Conservation (phyloP, 2,329 filamentous ascomycete species). For the Chalaropsis ovoidea region DNA sequence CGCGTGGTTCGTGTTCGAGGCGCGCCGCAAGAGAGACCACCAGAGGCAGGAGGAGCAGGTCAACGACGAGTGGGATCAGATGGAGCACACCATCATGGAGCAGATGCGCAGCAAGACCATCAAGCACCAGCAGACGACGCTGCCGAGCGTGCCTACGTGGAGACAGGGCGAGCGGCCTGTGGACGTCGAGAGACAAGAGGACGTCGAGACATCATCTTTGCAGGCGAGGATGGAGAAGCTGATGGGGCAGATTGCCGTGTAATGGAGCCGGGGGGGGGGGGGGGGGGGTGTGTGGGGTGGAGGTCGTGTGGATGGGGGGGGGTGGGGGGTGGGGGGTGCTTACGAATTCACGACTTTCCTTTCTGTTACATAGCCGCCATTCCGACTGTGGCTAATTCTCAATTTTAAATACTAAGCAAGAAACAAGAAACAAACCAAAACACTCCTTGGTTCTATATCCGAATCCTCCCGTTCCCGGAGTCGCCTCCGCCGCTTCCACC, state of each 20-base stretch:
- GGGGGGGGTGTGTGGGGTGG: too few species aligned
- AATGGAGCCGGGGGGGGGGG: background rate
- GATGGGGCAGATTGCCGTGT: background rate
- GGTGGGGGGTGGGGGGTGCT: background rate
- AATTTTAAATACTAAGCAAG: conserved; percentile 8
- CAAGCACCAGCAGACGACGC: conserved; percentile 39
- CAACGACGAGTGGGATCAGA: conserved; percentile 45
- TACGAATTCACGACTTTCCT: conserved; percentile 9
- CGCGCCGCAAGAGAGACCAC: conserved; percentile 41
- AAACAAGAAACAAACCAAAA: conserved; percentile 10
- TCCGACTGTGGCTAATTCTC: background rate
- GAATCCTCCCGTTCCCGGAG: conserved; percentile 32
- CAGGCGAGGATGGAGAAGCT: conserved; percentile 17
- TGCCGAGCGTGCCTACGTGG: conserved; percentile 48
- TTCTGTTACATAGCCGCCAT: background rate
- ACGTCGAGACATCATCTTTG: conserved; percentile 38
- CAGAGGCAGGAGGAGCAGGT: conserved; percentile 42
- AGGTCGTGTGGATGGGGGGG: too few species aligned
- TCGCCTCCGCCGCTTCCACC: conserved; percentile 29
- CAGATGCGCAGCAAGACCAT: conserved; percentile 47
- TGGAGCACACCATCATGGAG: conserved; percentile 49
- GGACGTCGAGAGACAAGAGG: conserved; percentile 7
- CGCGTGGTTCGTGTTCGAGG: conserved; percentile 47
- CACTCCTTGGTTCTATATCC: conserved; percentile 27
- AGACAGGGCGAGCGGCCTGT: conserved; percentile 38